These are phyloP conservation scores for Fonsecaea erecta DNA, from an alignment of 2,329 filamentous ascomycete genomes.

Conservation along the genomic window DNA sequence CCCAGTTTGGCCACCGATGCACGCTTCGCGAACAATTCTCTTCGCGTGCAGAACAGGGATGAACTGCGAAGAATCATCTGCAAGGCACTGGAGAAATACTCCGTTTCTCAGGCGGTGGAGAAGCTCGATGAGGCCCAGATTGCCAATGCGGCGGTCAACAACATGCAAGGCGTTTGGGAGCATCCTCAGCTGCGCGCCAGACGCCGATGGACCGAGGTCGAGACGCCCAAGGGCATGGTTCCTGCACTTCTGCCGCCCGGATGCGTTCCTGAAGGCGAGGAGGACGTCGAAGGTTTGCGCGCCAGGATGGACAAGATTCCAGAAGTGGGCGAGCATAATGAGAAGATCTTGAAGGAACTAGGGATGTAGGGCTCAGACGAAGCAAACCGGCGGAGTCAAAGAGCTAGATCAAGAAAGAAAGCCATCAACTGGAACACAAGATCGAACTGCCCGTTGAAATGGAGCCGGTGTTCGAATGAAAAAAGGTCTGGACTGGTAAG, in stretches of 20 bases:
- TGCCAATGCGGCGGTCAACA: constrained; percentile 61
- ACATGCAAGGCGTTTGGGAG: constrained; percentile 60
- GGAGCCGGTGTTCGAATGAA: neutral
- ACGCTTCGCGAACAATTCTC: constrained; percentile 56
- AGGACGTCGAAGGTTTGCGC: constrained; percentile 32
- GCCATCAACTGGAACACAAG: neutral
- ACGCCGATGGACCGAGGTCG: constrained; percentile 56
- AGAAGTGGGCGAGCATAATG: constrained; percentile 57
- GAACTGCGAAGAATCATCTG: constrained; percentile 54
- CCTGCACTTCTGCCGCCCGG: constrained; percentile 52
- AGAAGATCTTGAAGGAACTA: constrained; percentile 52
- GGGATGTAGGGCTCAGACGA: constrained; percentile 22
- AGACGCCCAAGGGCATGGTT: constrained; percentile 45
- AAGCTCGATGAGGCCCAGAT: constrained; percentile 56
- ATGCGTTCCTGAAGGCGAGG: constrained; percentile 37
- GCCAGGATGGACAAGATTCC: constrained; percentile 54
- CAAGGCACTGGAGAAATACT: constrained; percentile 46
- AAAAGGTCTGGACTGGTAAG: neutral
- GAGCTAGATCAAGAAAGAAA: neutral
- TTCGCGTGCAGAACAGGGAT: constrained; percentile 54
- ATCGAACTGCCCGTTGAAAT: neutral
- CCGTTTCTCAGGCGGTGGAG: constrained; percentile 48
- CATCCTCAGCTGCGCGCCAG: constrained; percentile 59
- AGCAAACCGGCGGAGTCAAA: neutral
- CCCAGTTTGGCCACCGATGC: constrained; percentile 50